Base-by-base conservation (phyloP, 164 flowering plant genomes). In the Vitis rupestris region DNA sequence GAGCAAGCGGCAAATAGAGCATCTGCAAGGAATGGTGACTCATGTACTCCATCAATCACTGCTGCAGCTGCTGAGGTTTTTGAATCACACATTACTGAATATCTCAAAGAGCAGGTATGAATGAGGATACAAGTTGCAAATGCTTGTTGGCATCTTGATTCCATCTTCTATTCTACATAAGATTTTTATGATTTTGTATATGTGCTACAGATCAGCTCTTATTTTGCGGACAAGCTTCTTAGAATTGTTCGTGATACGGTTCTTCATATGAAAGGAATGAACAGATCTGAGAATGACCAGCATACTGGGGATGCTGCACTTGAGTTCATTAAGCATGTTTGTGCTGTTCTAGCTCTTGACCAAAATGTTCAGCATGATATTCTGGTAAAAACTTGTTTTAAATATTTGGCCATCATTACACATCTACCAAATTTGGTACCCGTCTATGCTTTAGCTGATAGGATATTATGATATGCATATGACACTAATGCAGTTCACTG, bases 281-380 rank as follows among this genome's bases (percentile, higher is more conserved):
- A 73, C 27, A 81, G 70, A 68, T 62, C 78, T 55, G 82, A 77
- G 54, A 73, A 55, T 69, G 82, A 75, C 52, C 70, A 70, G 44
- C 66, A 71, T n/a, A 55, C 14, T 71, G 94, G 90, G 50, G 97
- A 93, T 84, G 73, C 88, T 77, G 87, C 97, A 11, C 66, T 95
- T 69, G 99, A 95, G 75, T 95, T 93, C 74, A 90, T 95, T 67
- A 93, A 93, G 87, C 90, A 87, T 78, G 86, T 89, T 12, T 95
- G 89, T 79, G 94, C 94, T 66, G 99, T 88, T 79, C 82, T 95
- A 76, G 86, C 89, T 62, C 91, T 95, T 57, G 99, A 95, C 79
- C 93, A 87, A 51, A 86, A 74, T 76, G 98, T 91, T 69, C 93
- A 88, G 74, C 97, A 93, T 82, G 92, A 91, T 75, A 78, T 93